These are phyloP conservation scores for Gossypium schwendimanii DNA, from an alignment of 441 rosid genomes.

Conservation along the genomic window DNA sequence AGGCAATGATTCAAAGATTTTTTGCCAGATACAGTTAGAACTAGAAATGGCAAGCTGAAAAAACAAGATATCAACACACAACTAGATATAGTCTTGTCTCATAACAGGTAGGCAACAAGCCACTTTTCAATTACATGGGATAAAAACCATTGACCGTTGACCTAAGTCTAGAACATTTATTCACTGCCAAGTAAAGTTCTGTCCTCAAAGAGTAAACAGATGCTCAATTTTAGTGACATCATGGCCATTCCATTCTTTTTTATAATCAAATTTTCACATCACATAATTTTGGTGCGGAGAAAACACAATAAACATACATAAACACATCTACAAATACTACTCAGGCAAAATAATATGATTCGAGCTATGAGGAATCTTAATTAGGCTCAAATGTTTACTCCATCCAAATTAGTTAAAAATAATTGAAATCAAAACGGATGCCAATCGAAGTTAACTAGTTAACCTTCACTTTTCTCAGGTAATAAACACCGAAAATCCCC, in stretches of 20 bases:
- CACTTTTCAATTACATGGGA: neutral
- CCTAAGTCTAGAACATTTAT: neutral
- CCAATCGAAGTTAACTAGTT: neutral
- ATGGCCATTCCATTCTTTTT: neutral
- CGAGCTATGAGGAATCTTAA: neutral
- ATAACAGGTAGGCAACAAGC: neutral
- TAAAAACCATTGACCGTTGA: neutral
- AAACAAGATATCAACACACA: neutral
- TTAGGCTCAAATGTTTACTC: neutral
- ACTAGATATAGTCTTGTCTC: neutral
- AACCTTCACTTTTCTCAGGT: neutral
- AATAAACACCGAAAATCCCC: neutral
- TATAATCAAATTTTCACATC: neutral
- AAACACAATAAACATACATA: neutral
- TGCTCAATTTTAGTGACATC: neutral
- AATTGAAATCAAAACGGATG: neutral
- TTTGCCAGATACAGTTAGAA: neutral
- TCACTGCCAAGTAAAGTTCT: neutral
- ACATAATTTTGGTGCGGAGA: neutral
- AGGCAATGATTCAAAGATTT: neutral
- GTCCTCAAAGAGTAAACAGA: neutral
- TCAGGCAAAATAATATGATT: neutral
- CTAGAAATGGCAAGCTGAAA: neutral
- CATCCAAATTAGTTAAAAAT: neutral
- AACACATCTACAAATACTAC: neutral